Conservation (phyloP, 371 early-diverging fungal species). For the Entomophthora muscae region DNA sequence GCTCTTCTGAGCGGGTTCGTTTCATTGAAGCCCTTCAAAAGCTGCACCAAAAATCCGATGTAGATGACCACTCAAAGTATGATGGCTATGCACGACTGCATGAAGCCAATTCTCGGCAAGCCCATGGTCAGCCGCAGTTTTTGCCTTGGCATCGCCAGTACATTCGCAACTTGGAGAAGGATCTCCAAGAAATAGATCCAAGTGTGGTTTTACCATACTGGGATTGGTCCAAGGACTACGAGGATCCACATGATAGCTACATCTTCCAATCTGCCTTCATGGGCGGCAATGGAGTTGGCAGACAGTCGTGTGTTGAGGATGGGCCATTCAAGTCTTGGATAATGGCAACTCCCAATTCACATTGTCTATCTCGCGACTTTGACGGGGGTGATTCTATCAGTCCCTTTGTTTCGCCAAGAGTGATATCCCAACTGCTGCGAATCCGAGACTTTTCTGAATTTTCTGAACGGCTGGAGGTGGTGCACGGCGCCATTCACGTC, state of each 20-base stretch:
- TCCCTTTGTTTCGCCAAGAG: conserved; percentile 13
- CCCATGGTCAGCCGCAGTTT: conserved; percentile 16
- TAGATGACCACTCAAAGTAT: too few relatives aligned
- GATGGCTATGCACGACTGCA: background rate
- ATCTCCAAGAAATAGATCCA: conserved; percentile 18
- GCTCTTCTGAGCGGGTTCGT: background rate
- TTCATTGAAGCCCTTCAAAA: background rate
- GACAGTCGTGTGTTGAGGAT: conserved; percentile 12
- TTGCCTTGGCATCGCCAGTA: conserved; percentile 30
- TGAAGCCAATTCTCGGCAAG: background rate
- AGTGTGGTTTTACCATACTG: conserved; percentile 27
- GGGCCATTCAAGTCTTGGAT: conserved; percentile 9
- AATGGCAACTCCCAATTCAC: conserved; percentile 8
- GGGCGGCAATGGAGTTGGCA: conserved; percentile 13
- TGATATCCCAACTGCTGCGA: conserved; percentile 13
- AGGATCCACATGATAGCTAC: conserved; percentile 7
- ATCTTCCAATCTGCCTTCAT: conserved; percentile 10
- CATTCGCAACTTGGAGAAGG: conserved; percentile 18
- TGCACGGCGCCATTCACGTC: too few relatives aligned
- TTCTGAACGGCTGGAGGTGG: too few relatives aligned
- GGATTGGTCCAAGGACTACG: conserved; percentile 23
- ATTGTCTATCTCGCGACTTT: conserved; percentile 16
- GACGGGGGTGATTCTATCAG: conserved; percentile 12
- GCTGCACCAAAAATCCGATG: too few relatives aligned
- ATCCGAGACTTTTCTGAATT: conserved; percentile 15